These are phyloP conservation scores for Cydonia oblonga DNA, from an alignment of 331 rosid species.

Conservation along the genomic window DNA sequence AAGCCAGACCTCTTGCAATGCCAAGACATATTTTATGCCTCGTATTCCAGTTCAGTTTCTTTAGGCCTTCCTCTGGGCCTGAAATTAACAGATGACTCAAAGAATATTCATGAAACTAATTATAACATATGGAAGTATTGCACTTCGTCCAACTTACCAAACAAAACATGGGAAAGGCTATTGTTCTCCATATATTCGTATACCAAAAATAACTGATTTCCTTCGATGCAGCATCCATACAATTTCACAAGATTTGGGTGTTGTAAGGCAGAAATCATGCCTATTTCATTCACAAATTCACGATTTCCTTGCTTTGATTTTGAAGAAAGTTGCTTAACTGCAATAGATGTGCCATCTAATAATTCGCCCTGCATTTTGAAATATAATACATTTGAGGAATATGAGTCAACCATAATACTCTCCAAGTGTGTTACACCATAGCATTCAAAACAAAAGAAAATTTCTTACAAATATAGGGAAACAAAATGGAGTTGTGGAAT, in stretches of 20 bases:
- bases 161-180: background rate
- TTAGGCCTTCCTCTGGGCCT: background rate
- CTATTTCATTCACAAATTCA: constrained; percentile 17
- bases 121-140: too few relatives aligned
- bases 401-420: too few relatives aligned
- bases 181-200: constrained; percentile 16
- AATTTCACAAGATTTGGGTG: constrained; percentile 10
- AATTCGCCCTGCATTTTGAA: constrained; percentile 5
- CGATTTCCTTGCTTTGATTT: constrained; percentile 14
- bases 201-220: constrained; percentile 3
- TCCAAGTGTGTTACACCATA: too few relatives aligned
- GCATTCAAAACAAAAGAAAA: too few relatives aligned
- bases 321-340: constrained; percentile 16
- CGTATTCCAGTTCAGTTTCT: constrained; percentile 11
- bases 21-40: constrained; percentile 16
- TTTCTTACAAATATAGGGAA: too few relatives aligned
- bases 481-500: background rate
- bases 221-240: constrained; percentile 6
- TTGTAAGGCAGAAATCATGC: constrained; percentile 1
- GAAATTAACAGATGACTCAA: background rate
- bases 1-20: constrained; percentile 12
- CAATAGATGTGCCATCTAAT: constrained; percentile 8
- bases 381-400: too few relatives aligned
- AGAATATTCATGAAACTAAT: background rate
- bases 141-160: constrained; percentile 1